Base-by-base conservation (phyloP, 2,329 filamentous ascomycete genomes). In the Sphaerulina musiva region DNA sequence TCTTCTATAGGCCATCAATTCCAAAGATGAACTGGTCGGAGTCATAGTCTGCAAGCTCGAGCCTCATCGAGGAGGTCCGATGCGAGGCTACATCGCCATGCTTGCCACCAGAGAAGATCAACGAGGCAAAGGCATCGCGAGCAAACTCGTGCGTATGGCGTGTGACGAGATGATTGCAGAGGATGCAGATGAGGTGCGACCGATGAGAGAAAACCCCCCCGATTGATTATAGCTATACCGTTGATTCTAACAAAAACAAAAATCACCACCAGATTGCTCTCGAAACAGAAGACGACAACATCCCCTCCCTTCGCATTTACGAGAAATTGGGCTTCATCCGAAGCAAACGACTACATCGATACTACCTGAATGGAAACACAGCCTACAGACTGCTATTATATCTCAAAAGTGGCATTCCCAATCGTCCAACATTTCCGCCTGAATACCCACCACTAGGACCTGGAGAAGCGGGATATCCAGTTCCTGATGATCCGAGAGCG, bases 41-140 rank as follows among this genome's bases (percentile, higher is more conserved):
- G 91, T 97, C 44, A 86, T 98, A 43, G 85, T 98, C 56, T 95
- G 87, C 72, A 98, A 98, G 71, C 82, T 98, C 55, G 93, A 98
- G 70, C 81, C 83, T 23, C 93, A 98, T 73, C 82, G 88, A 20
- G 87, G 86, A 5, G 90, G 92, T 60, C 91, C 90, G 1, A 78
- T 90, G 60, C 83, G 93, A 59, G 93, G 93, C 54, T 98, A 98
- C 73, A 97, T 98, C 63, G 93, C 93, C 67, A 98, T 98, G 93
- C 80, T 98, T 41, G 93, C 93, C n/a, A 91, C 95, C 4, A 82
- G 85, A 42, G 83, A 89, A 39, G 76, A 83, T 26, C 86, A 89
- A 66, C 84, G 93, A 20, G 90, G 91, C 5, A 82, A 84, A 59
- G 92, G 93, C 34, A 90, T 98, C 55, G 93, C 73, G 6, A 95